Percentiles rank a stretch among this genome's conserved stretches.
These are phyloP conservation scores for Leucocoprinus birnbaumii DNA, from an alignment of 768 basidiomycete genomes.

Conservation along the genomic window DNA sequence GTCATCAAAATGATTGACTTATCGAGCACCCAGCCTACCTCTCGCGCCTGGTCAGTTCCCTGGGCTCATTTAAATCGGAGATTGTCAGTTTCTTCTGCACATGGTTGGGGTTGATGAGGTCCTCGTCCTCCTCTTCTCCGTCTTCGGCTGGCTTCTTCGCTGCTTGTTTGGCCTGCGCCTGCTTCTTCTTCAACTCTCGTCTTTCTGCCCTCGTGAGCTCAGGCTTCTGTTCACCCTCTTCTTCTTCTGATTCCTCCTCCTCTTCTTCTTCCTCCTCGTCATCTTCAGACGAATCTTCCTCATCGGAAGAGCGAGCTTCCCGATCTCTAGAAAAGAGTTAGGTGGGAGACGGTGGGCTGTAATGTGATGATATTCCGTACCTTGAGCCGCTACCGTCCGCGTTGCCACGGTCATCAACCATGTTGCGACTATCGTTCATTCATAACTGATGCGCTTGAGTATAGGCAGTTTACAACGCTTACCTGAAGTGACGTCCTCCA, in stretches of 20 bases:
- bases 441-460: no score
- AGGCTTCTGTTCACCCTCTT: conserved; percentile 42
- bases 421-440: conserved; percentile 12
- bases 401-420: conserved; percentile 10
- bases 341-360: neutral
- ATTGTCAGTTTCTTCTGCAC: conserved; percentile 73
- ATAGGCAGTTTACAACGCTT: conserved; percentile 9
- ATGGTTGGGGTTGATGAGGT: conserved; percentile 80
- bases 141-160: conserved; percentile 40
- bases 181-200: conserved; percentile 82
- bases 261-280: conserved; percentile 39
- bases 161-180: conserved; percentile 49
- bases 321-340: no score
- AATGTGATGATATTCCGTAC: neutral
- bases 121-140: conserved; percentile 55
- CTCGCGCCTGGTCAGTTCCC: conserved; percentile 63
- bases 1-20: neutral
- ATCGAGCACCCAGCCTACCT: conserved; percentile 35
- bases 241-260: conserved; percentile 36
- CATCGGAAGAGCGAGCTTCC: no score
- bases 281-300: conserved; percentile 38
- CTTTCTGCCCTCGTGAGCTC: conserved; percentile 73
- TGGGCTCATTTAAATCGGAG: conserved; percentile 64
- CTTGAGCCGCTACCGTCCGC: conserved; percentile 12
- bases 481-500: conserved; percentile 86